phyloP scores from a whole-genome alignment of 2,329 filamentous ascomycete species.

The Trichoderma sp. region DNA sequence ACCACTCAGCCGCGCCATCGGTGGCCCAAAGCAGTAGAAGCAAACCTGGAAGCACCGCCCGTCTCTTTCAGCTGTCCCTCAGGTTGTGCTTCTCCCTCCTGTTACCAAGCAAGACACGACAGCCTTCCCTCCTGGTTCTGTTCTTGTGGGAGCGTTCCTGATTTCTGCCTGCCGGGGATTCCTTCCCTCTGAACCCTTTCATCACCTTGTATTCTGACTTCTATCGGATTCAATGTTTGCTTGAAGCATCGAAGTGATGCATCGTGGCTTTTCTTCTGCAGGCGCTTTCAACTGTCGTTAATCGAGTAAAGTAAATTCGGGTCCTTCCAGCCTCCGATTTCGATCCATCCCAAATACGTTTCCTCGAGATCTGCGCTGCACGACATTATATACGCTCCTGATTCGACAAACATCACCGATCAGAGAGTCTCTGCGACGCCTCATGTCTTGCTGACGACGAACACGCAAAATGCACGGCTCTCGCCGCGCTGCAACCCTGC shows the following conservation, averaged over 20 bases:
- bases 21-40: slow-evolving; percentile 15
- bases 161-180: neutral
- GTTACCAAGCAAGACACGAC: neutral
- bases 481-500: slow-evolving; percentile 57
- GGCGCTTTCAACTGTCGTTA: neutral
- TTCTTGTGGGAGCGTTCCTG: slow-evolving; percentile 10
- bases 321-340: neutral
- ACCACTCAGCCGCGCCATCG: slow-evolving; percentile 18
- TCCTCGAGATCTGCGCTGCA: neutral
- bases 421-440: slow-evolving; percentile 27
- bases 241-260: neutral
- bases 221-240: neutral
- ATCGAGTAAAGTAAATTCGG: slow-evolving; percentile 6
- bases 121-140: neutral
- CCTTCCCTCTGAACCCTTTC: neutral
- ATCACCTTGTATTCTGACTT: neutral
- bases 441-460: slow-evolving; percentile 33
- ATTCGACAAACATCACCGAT: neutral
- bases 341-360: neutral
- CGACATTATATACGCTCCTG: neutral
- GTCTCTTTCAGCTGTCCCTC: slow-evolving; percentile 3
- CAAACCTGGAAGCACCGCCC: slow-evolving; percentile 6
- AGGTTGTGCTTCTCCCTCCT: slow-evolving; percentile 4
- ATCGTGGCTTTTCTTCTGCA: neutral
- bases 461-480: slow-evolving; percentile 50